Evolutionary conservation across 192 early-diverging fungal genomes (phyloP).

Genomic region (Backusella psychrophila): DNA sequence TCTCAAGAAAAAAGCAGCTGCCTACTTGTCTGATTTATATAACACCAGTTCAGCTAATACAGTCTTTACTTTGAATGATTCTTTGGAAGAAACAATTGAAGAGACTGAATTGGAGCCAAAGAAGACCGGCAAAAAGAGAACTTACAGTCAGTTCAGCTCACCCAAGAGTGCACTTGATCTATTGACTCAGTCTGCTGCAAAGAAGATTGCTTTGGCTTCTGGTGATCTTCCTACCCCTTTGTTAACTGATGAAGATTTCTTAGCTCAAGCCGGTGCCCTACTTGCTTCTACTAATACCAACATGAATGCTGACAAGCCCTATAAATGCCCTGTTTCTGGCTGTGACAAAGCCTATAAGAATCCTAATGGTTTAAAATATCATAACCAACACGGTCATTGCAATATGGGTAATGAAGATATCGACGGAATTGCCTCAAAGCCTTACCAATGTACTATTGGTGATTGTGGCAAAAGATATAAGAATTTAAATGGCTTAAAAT

Average conservation of each 20-base stretch:
- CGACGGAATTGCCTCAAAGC: slow-evolving; percentile 62
- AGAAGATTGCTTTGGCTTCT: slow-evolving; percentile 13
- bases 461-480: slow-evolving; percentile 95
- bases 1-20: slow-evolving; percentile 35
- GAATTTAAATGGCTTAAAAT: slow-evolving; percentile 95
- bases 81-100: background rate
- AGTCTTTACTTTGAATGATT: slow-evolving; percentile 9
- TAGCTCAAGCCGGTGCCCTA: slow-evolving; percentile 38
- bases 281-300: slow-evolving; percentile 26
- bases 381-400: slow-evolving; percentile 94
- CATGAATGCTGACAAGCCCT: slow-evolving; percentile 69
- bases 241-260: slow-evolving; percentile 37
- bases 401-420: slow-evolving; percentile 41
- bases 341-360: slow-evolving; percentile 99
- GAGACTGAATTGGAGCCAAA: slow-evolving; percentile 9
- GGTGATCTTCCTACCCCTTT: slow-evolving; percentile 13
- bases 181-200: slow-evolving; percentile 19
- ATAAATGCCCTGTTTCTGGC: slow-evolving; percentile 81
- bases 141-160: slow-evolving; percentile 6
- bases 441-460: slow-evolving; percentile 73
- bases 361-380: slow-evolving; percentile 98
- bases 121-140: slow-evolving; percentile 22
- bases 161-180: slow-evolving; percentile 9
- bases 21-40: slow-evolving; percentile 29
- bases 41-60: slow-evolving; percentile 2